Evolutionary conservation across 257 asterid species (phyloP).

Genomic region (Nyctanthes arbortristis): DNA sequence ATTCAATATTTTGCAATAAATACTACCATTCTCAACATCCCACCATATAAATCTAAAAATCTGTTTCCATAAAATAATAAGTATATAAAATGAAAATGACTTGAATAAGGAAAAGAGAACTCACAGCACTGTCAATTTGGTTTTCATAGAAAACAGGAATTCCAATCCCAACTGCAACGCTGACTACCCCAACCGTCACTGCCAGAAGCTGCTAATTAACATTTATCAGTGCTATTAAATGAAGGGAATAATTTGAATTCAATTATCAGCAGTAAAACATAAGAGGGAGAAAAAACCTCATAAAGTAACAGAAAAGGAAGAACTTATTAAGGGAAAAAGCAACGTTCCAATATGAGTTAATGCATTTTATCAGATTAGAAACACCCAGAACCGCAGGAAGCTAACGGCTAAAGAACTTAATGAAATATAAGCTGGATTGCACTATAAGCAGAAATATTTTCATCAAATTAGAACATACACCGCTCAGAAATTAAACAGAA

Average conservation of each 20-base stretch:
- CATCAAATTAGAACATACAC: neutral
- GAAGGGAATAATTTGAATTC: no score
- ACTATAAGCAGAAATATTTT: neutral
- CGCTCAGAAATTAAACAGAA: no score
- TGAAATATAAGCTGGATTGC: neutral
- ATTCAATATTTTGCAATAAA: neutral
- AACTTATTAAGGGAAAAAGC: no score
- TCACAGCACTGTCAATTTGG: conserved; percentile 86
- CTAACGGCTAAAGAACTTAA: no score
- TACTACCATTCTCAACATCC: neutral
- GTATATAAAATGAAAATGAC: neutral
- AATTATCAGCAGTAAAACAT: no score
- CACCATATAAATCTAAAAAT: neutral
- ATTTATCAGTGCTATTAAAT: neutral
- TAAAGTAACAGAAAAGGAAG: no score
- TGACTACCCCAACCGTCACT: conserved; percentile 74
- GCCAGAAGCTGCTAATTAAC: conserved; percentile 68
- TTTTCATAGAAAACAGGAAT: conserved; percentile 87
- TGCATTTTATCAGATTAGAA: no score
- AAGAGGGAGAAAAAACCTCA: no score
- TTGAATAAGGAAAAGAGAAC: conserved; percentile 15
- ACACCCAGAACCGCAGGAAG: no score
- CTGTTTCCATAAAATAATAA: neutral
- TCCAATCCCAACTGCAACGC: conserved; percentile 90
- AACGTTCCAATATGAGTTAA: no score